Percentiles rank a stretch among this genome's conserved stretches.
These are phyloP conservation scores for Phytophthora agathidicida DNA, from an alignment of 352 stramenopile species.

Conservation along the genomic window DNA sequence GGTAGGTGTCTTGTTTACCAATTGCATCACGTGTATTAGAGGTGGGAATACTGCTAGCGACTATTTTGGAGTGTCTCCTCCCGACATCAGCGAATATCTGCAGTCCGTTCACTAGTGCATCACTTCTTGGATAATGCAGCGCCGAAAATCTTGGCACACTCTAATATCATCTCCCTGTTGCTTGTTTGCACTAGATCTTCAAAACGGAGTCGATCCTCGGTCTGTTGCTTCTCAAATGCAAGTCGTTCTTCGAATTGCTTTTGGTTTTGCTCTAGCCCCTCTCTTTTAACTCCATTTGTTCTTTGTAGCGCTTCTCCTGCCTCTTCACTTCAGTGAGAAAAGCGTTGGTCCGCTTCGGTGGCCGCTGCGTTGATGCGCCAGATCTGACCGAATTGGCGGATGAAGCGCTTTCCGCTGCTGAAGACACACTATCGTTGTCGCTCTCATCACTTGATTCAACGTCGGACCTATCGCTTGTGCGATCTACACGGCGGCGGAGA, in stretches of 20 bases:
- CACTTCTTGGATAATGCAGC: background rate
- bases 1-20: too few species aligned
- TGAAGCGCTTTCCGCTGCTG: too few species aligned
- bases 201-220: background rate
- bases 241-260: background rate
- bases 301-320: background rate
- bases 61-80: background rate
- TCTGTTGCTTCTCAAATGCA: background rate
- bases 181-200: background rate
- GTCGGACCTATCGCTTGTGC: background rate
- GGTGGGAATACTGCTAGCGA: too few species aligned
- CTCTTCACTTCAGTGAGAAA: background rate
- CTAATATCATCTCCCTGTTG: background rate
- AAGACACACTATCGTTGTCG: too few species aligned
- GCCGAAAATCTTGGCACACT: constrained; percentile 1
- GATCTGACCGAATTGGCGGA: too few species aligned
- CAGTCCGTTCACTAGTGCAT: background rate
- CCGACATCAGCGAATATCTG: background rate
- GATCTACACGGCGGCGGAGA: background rate
- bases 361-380: too few species aligned
- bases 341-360: background rate
- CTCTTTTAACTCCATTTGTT: background rate
- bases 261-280: background rate
- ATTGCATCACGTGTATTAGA: too few species aligned
- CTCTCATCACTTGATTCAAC: too few species aligned